Conservation (phyloP, 2,329 filamentous ascomycete species). For the Fusarium poae region DNA sequence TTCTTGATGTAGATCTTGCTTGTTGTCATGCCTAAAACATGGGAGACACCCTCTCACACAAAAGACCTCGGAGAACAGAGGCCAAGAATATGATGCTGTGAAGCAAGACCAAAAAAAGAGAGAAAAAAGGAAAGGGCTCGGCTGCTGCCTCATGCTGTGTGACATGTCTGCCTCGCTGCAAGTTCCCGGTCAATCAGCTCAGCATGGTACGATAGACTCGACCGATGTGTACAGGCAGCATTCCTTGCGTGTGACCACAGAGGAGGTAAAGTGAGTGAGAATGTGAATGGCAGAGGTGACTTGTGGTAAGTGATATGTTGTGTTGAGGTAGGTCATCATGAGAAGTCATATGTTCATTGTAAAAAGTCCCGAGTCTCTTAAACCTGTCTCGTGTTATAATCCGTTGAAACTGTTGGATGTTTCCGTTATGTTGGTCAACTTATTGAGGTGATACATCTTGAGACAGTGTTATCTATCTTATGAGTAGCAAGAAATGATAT, state of each 20-base stretch:
- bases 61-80: neutral
- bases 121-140: neutral
- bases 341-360: conserved; percentile 2
- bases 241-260: neutral
- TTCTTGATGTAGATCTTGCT: neutral
- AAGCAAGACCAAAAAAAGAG: neutral
- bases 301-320: conserved; percentile 11
- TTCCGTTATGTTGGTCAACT: neutral
- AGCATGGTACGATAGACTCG: conserved; percentile 25
- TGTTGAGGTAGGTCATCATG: conserved; percentile 9
- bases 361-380: neutral
- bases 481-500: neutral
- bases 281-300: neutral
- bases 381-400: neutral
- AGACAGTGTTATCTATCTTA: neutral
- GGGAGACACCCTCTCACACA: conserved; percentile 21
- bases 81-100: conserved; percentile 9
- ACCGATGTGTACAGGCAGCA: neutral
- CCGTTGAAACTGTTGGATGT: neutral
- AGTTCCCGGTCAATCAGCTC: conserved; percentile 8
- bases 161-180: conserved; percentile 17
- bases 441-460: neutral
- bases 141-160: conserved; percentile 22
- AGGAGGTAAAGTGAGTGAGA: neutral
- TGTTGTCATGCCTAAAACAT: conserved; percentile 6